Percentiles rank a stretch among this genome's conserved stretches.
These are phyloP conservation scores for Sclerotiophoma versabilis DNA, from an alignment of 2,329 filamentous ascomycete genomes.

Conservation along the genomic window DNA sequence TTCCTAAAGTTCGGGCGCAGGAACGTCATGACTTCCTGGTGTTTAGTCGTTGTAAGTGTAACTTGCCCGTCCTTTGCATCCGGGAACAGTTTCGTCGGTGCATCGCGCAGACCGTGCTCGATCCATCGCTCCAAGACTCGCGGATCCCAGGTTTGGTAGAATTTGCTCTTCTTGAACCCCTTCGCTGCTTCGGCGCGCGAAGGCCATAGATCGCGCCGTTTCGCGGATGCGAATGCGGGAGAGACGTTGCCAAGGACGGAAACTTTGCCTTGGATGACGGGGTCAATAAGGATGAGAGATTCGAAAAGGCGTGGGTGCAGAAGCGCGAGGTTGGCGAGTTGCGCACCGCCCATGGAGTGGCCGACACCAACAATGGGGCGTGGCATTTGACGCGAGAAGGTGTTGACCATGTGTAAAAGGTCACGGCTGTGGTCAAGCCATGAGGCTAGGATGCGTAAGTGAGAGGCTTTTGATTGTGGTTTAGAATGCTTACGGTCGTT, in stretches of 20 bases:
- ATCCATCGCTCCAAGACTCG: conserved; percentile 80
- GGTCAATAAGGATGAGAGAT: conserved; percentile 80
- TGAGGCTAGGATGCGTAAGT: conserved; percentile 62
- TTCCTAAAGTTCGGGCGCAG: conserved; percentile 66
- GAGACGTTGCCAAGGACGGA: conserved; percentile 51
- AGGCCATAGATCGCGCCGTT: conserved; percentile 82
- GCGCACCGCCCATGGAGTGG: conserved; percentile 85
- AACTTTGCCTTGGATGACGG: conserved; percentile 69
- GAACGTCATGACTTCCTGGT: conserved; percentile 87
- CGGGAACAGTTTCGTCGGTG: conserved; percentile 69
- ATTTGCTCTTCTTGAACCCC: conserved; percentile 71
- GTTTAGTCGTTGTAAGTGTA: conserved; percentile 81
- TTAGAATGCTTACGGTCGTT: conserved; percentile 71
- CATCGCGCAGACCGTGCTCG: conserved; percentile 74
- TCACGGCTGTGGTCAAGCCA: conserved; percentile 90
- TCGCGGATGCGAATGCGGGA: conserved; percentile 69
- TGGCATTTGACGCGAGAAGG: conserved; percentile 79
- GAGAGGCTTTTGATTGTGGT: neutral
- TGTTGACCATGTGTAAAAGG: conserved; percentile 83
- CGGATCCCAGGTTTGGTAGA: conserved; percentile 84
- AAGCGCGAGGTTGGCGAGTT: conserved; percentile 74
- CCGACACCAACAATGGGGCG: conserved; percentile 84
- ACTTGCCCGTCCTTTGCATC: conserved; percentile 57
- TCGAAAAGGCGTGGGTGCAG: conserved; percentile 83
- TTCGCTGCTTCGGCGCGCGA: conserved; percentile 72